These are phyloP conservation scores for Zymoseptoria tritici DNA, from an alignment of 2,329 filamentous ascomycete genomes.

Conservation along the genomic window DNA sequence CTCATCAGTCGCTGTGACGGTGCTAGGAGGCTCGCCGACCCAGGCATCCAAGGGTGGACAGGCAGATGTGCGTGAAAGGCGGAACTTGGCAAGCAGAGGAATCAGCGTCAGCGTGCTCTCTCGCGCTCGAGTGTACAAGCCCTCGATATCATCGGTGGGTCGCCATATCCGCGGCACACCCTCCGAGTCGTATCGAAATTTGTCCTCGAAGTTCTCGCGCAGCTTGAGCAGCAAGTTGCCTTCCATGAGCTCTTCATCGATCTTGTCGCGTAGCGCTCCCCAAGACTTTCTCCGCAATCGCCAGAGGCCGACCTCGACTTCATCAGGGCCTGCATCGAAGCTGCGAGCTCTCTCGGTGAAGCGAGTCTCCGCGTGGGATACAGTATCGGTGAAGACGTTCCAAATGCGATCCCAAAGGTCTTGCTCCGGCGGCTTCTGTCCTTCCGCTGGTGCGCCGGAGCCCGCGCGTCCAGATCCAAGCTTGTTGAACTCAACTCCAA, in stretches of 20 bases:
- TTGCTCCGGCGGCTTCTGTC: conserved; percentile 70
- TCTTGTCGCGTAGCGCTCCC: conserved; percentile 79
- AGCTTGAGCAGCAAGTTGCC: conserved; percentile 93
- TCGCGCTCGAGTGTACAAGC: conserved; percentile 81
- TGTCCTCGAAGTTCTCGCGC: conserved; percentile 97
- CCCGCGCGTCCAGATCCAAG: conserved; percentile 82
- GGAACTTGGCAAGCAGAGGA: conserved; percentile 79
- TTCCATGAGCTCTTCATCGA: conserved; percentile 97
- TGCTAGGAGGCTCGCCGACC: conserved; percentile 69
- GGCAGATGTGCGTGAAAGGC: conserved; percentile 63
- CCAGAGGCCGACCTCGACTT: conserved; percentile 90
- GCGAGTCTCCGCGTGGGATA: conserved; percentile 74
- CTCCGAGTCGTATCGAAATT: conserved; percentile 93
- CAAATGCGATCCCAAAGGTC: conserved; percentile 95
- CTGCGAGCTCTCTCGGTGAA: conserved; percentile 86
- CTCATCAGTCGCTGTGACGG: conserved; percentile 73
- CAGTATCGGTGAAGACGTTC: conserved; percentile 73
- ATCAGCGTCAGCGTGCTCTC: conserved; percentile 89
- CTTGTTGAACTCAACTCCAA: conserved; percentile 93
- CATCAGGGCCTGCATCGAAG: conserved; percentile 85
- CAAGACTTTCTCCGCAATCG: conserved; percentile 88
- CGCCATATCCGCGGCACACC: conserved; percentile 96
- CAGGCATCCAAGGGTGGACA: conserved; percentile 78
- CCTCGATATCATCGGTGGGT: conserved; percentile 93
- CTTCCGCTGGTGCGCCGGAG: conserved; percentile 68